Conservation (phyloP, 2,329 filamentous ascomycete genomes). For the Fusarium vanettenii region DNA sequence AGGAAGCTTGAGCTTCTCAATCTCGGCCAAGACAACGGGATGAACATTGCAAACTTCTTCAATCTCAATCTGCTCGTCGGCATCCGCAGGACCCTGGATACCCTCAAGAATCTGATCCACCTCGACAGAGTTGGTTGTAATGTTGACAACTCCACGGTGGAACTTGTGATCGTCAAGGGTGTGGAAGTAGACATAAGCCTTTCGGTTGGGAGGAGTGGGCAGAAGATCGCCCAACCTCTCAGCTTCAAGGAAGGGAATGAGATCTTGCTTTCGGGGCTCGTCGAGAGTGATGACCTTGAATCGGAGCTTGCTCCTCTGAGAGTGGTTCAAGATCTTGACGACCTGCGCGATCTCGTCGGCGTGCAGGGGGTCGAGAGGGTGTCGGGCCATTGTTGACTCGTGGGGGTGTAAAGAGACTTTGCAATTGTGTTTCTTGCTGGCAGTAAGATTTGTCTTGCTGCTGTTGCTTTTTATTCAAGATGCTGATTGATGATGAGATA, state of each 20-base stretch:
- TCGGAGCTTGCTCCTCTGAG: not conserved
- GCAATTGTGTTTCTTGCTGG: not conserved
- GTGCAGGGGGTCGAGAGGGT: conserved; percentile 16
- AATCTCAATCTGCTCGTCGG: not conserved
- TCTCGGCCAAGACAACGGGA: conserved; percentile 1
- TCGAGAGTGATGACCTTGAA: conserved; percentile 7
- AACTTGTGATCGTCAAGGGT: not conserved
- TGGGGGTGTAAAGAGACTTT: not conserved
- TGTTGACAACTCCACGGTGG: not conserved
- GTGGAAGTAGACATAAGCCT: not conserved
- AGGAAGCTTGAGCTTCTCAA: conserved; percentile 14
- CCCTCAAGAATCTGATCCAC: not conserved
- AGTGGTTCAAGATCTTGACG: not conserved
- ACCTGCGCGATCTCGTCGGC: conserved; percentile 1
- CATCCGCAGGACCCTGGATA: not conserved
- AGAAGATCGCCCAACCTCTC: not conserved
- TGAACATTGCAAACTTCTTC: conserved; percentile 3
- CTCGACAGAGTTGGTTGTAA: not conserved
- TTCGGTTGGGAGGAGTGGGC: not conserved
- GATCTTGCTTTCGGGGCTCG: conserved; percentile 11
- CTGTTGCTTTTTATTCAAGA: not conserved
- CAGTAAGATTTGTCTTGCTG: not conserved
- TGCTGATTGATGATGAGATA: not conserved
- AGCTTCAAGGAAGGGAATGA: conserved; percentile 9
- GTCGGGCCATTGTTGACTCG: not conserved